A percentile compares a stretch with the other conserved stretches of the same genome.
Evolutionary conservation across 768 basidiomycete species (phyloP).

Genomic region (Russula brevipes): DNA sequence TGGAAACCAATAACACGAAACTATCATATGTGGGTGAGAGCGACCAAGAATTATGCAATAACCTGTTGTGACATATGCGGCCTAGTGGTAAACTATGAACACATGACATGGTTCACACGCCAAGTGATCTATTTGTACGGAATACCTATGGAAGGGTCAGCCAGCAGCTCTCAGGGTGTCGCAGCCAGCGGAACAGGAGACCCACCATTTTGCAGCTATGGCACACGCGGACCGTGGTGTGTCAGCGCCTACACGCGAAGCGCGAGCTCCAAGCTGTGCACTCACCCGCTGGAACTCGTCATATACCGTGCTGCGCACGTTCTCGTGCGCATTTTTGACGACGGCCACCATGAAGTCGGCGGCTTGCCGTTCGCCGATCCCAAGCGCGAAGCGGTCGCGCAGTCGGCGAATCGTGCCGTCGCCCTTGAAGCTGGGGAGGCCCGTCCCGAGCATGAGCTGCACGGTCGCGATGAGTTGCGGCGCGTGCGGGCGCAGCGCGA

Average conservation of each 20-base stretch:
- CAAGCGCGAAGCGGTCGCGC: conserved; percentile 78
- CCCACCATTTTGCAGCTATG: conserved; percentile 47
- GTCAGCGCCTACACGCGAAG: conserved; percentile 5
- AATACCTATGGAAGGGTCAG: conserved; percentile 14
- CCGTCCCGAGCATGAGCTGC: conserved; percentile 91
- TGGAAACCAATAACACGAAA: neutral
- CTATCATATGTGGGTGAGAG: neutral
- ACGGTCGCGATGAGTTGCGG: conserved; percentile 86
- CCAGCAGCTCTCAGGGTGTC: neutral
- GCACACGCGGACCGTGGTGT: conserved; percentile 6
- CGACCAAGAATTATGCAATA: neutral
- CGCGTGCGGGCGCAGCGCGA: conserved; percentile 91
- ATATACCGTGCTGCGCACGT: conserved; percentile 87
- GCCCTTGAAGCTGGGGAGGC: conserved; percentile 94
- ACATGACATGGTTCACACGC: neutral
- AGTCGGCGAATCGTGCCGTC: conserved; percentile 86
- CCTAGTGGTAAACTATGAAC: neutral
- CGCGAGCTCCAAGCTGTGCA: neutral
- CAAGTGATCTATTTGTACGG: conserved; percentile 17
- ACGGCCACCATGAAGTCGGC: conserved; percentile 90
- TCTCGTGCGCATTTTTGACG: conserved; percentile 91
- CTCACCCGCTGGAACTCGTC: conserved; percentile 92
- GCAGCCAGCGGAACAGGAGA: neutral
- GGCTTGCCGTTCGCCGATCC: conserved; percentile 81
- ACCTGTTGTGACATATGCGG: too few relatives aligned